Evolutionary conservation across 257 asterid genomes (phyloP).

Genomic region (Osmanthus fragrans): DNA sequence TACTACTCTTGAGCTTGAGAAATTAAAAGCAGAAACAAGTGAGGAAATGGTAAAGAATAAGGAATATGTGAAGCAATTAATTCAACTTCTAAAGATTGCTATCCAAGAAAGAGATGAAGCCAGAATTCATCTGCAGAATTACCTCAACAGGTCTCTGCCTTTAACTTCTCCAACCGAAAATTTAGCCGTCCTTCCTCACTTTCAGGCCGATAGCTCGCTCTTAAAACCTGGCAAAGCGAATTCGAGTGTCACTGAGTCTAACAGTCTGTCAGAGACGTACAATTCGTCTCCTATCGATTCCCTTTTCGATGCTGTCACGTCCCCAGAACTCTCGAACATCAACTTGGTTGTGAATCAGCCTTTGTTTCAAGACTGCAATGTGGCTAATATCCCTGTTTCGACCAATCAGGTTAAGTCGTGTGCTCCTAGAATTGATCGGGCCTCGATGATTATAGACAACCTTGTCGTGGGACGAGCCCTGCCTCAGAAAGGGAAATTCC

Average conservation of each 20-base stretch:
- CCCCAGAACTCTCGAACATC: constrained; percentile 57
- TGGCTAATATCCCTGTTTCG: not conserved
- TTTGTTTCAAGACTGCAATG: constrained; percentile 9
- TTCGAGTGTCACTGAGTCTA: constrained; percentile 64
- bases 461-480: not conserved
- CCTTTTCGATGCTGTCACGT: constrained; percentile 43
- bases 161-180: not conserved
- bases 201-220: constrained; percentile 31
- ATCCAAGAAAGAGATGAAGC: constrained; percentile 65
- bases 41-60: constrained; percentile 44
- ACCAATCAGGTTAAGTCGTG: not conserved
- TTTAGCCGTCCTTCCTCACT: constrained; percentile 5
- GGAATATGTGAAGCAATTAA: constrained; percentile 38
- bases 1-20: constrained; percentile 53
- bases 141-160: constrained; percentile 33
- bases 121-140: constrained; percentile 41
- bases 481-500: constrained; percentile 29
- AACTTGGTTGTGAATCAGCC: constrained; percentile 30
- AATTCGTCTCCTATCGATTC: constrained; percentile 59
- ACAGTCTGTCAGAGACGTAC: constrained; percentile 55
- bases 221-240: constrained; percentile 39
- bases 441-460: not conserved
- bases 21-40: constrained; percentile 38
- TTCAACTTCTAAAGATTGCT: constrained; percentile 40
- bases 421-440: not conserved